Base-by-base conservation (phyloP, 2,329 filamentous ascomycete genomes). In the Passalora sequoiae region DNA sequence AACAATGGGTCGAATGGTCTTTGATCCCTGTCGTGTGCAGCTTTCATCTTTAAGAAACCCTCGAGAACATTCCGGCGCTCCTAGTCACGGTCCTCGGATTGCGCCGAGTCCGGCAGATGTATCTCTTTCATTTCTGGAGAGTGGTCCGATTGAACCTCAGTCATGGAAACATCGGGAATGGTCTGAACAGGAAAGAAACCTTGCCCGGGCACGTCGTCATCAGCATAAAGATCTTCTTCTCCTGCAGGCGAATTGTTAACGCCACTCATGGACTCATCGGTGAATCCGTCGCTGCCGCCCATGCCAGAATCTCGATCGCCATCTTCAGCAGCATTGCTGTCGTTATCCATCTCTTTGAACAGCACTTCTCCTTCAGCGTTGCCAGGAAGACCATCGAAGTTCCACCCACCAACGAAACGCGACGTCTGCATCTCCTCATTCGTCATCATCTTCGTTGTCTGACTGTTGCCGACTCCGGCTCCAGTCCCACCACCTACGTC, bases 391-490 rank as follows among this genome's bases (percentile, higher is more conserved):
- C n/a, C 15, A 7, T 17, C 22, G 15, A 43, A 43, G 6, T 20
- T 25, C 31, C 31, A 43, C 21, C 22, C 9, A 5, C n/a, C 24
- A 9, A 17, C 33, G 13, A 20, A 36, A n/a, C 33, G 21, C 12
- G 33, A 17, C 8, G 29, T 25, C 10, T 8, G 8, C 6, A 35
- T 19, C 9, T 41, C 21, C n/a, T 37, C 40, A 36, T n/a, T 50
- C 41, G 27, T 53, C 50, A 30, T 47, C 50, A 28, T 44, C 50
- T 41, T 58, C 52, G 41, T 46, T 47, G 41, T 58, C 55, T 52
- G 57, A 57, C 17, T 49, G 51, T 35, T 53, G 48, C 44, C 55
- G 45, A 44, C 54, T 55, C 46, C 51, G 49, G 29, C 43, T 53
- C 49, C n/a, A n/a, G n/a, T n/a, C n/a, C n/a, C 51, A 56, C 53